These are phyloP conservation scores for Fusarium sp. DNA, from an alignment of 2,329 filamentous ascomycete genomes.

Conservation along the genomic window DNA sequence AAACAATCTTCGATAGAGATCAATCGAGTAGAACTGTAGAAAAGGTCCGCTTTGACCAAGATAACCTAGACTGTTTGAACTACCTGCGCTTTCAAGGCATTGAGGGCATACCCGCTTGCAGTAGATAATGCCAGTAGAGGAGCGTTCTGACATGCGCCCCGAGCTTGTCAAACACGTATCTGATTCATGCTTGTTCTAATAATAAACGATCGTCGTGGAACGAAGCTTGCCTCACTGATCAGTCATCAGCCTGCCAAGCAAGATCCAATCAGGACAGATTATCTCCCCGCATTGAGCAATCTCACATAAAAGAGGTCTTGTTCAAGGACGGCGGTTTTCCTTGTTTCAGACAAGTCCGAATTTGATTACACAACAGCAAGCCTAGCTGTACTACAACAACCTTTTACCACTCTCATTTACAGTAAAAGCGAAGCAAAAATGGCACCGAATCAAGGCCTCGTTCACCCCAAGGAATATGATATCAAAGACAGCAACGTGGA, in stretches of 20 bases:
- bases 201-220: conserved; percentile 23
- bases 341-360: conserved; percentile 20
- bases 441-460: conserved; percentile 71
- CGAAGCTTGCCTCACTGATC: conserved; percentile 23
- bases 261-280: conserved; percentile 40
- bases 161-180: background rate
- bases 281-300: conserved; percentile 40
- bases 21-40: background rate
- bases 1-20: conserved; percentile 60
- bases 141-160: background rate
- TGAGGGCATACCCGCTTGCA: background rate
- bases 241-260: conserved; percentile 32
- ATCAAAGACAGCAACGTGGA: conserved; percentile 77
- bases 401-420: background rate
- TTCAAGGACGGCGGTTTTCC: conserved; percentile 1
- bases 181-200: conserved; percentile 13
- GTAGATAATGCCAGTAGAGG: background rate
- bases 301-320: conserved; percentile 19
- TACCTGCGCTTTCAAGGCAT: background rate
- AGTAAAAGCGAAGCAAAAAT: conserved; percentile 54
- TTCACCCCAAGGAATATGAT: conserved; percentile 73
- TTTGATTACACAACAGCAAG: background rate
- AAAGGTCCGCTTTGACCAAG: background rate
- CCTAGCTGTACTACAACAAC: background rate
- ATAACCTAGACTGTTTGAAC: background rate